Conservation (phyloP, 1,139 yeast species). For the Yueomyces sp. region DNA sequence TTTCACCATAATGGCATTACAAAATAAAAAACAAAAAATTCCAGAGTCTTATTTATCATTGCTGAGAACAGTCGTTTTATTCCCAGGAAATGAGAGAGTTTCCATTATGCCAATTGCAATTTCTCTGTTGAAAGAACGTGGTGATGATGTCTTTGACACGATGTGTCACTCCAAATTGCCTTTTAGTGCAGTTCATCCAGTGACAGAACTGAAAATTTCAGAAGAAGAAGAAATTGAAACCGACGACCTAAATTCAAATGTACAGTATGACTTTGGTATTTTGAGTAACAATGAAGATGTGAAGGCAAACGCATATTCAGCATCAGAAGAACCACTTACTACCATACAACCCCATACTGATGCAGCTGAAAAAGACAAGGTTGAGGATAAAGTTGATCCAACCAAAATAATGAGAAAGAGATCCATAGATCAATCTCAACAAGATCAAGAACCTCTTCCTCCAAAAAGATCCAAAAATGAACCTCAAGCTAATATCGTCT, state of each 20-base stretch:
- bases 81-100: constrained; percentile 49
- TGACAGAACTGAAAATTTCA: constrained; percentile 9
- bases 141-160: constrained; percentile 37
- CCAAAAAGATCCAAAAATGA: neutral
- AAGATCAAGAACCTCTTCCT: neutral
- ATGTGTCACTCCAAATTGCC: constrained; percentile 75
- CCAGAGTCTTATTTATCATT: constrained; percentile 22
- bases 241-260: neutral
- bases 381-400: constrained; percentile 2
- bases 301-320: too few species aligned
- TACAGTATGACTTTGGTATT: neutral
- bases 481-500: neutral
- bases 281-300: neutral
- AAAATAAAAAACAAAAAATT: constrained; percentile 15
- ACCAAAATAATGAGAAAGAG: constrained; percentile 9
- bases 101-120: constrained; percentile 63
- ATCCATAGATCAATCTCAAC: constrained; percentile 4
- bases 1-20: constrained; percentile 16
- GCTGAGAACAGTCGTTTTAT: constrained; percentile 41
- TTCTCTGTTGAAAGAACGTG: constrained; percentile 25
- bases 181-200: constrained; percentile 34
- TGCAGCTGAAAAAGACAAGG: neutral
- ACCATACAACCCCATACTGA: neutral
- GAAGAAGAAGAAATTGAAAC: constrained; percentile 13
- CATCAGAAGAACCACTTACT: neutral